Base-by-base conservation (phyloP, 805 yeast genomes). In the Saccharomycopsis sp. region DNA sequence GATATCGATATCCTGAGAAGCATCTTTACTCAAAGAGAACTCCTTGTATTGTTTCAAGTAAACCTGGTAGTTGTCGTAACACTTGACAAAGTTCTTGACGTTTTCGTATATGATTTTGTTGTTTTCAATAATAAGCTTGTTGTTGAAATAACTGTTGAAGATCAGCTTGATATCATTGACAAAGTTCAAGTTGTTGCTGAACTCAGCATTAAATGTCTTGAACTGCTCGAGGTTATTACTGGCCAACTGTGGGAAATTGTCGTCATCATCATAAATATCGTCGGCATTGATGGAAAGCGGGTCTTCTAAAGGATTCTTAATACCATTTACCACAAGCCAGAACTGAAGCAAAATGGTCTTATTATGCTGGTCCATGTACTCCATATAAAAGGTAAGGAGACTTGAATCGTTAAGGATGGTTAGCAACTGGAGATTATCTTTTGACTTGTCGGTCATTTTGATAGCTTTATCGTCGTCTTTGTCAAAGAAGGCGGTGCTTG, bases 221-320 rank as follows among this genome's bases (percentile, higher is more conserved):
- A 23, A 34, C 2, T 24, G 53, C 12, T 58, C 56, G n/a, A 53
- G 49, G 8, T 55, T 53, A 7, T 57, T 59, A 15, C 61, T 17
- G 3, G 20, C 49, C 1, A 14, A 14, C 19, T 20, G 1, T 15
- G n/a, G 17, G 17, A 35, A 34, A 29, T 60, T 19, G 53, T 41
- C 14, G 52, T 59, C 49, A 56, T 57, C 20, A 55, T 63, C 23
- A 69, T 65, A 17, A 3, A 61, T 47, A 34, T 61, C 63, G 25
- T 61, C 62, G 9, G 59, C 29, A 23, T 54, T 56, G n/a, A 61
- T 56, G 41, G 57, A 41, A 24, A 47, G 42, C 34, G 60, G 53
- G 23, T 58, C 87, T 62, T 84, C 89, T 17, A 91, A 69, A 0
- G 97, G 96, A 54, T 87, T 87, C 64, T 83, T 82, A 44, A 89